Evolutionary conservation across 441 rosid genomes (phyloP), one percentile per base, ranked within the genome.

Genomic region (Theobroma grandiflorum): DNA sequence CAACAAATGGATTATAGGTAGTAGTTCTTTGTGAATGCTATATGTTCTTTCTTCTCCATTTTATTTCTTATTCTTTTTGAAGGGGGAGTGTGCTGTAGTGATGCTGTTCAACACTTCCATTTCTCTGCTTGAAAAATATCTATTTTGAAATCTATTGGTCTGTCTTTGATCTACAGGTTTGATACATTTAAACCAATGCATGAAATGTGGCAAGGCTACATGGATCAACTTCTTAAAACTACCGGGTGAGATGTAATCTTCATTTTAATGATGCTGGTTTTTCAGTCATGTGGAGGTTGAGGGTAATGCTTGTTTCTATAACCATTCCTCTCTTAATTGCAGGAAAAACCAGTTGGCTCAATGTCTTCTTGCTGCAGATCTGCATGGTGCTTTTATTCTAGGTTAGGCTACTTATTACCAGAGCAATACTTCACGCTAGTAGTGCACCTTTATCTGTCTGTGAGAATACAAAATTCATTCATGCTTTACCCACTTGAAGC

Each of bases 171-270:
- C 70, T 84, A 26, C 90, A 94, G 97, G 83, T 96, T 90, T 88
- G 94, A 92, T 78, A 76, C 78, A 74, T 90, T 81, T 83, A 90
- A 82, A 90, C 95, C 96, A 53, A 89, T 94, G 93, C 98, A 96
- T 90, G 91, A 90, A 76, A 90, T 92, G 89, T 96, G 99, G 98
- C 91, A 92, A 85, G 85, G 79, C 79, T 93, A 92, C 86, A 85
- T 93, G 80, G 72, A 40, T 75, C 85, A 90, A 80, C 95, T 94
- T 83, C 83, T 91, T 43, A 92, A 87, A 81, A 85, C 65, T 79
- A 83, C 87, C 4, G 94, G 96, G 98, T 96, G 78, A 79, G 83
- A 81, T 80, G 42, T 53, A 57, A 65, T 67, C 77, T 53, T 73
- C 22, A 9, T 58, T 22, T 65, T 75, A 18, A 4, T n/a, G 63